phyloP scores from a whole-genome alignment of 768 basidiomycete species.

The Atractiella rhizophila region DNA sequence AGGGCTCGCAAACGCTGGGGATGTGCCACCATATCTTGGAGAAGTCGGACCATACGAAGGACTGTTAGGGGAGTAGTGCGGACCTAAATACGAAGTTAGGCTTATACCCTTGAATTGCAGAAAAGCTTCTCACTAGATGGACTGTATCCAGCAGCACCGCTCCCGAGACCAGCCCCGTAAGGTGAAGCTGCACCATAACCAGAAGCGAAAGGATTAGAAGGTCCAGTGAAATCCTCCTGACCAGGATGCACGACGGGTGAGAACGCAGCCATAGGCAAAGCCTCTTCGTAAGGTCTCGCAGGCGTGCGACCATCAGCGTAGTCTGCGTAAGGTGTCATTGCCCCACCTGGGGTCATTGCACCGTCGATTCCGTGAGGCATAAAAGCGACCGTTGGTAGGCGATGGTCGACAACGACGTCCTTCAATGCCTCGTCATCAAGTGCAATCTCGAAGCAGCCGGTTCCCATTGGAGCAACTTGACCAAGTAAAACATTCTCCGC shows the following conservation, averaged over 20 bases:
- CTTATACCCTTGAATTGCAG: background rate
- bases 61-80: constrained; percentile 40
- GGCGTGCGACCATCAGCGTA: constrained; percentile 49
- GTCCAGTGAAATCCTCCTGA: constrained; percentile 42
- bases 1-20: constrained; percentile 68
- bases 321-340: constrained; percentile 62
- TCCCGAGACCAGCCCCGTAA: background rate
- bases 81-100: background rate
- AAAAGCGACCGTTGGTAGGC: constrained; percentile 58
- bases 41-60: constrained; percentile 78
- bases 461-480: constrained; percentile 99
- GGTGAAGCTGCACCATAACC: constrained; percentile 11
- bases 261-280: constrained; percentile 73
- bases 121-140: constrained; percentile 4
- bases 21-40: constrained; percentile 77
- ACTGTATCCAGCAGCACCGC: constrained; percentile 1
- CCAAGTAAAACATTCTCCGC: constrained; percentile 99
- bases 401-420: constrained; percentile 91
- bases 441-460: constrained; percentile 56
- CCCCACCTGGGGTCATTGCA: constrained; percentile 33
- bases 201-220: constrained; percentile 9
- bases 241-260: constrained; percentile 67
- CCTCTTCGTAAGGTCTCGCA: constrained; percentile 41
- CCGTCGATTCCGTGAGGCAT: constrained; percentile 28
- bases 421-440: constrained; percentile 96